Evolutionary conservation across 352 stramenopile species (phyloP).

Genomic region (Phytophthora melonis): DNA sequence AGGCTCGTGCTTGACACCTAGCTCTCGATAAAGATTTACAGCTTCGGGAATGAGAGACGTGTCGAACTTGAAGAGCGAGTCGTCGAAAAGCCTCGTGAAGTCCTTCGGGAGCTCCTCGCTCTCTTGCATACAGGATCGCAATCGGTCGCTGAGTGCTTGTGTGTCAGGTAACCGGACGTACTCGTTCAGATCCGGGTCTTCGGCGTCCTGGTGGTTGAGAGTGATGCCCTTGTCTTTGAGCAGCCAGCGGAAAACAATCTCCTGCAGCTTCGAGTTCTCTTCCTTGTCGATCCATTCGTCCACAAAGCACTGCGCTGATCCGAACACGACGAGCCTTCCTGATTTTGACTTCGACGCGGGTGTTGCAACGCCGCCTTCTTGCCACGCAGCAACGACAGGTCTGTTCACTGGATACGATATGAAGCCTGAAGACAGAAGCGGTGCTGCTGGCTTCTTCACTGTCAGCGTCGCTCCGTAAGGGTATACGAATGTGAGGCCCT

Average conservation of each 20-base stretch:
- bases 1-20: constrained; percentile 96
- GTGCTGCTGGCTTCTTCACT: constrained; percentile 90
- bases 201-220: constrained; percentile 72
- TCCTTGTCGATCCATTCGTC: constrained; percentile 97
- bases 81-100: constrained; percentile 95
- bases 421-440: constrained; percentile 92
- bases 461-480: constrained; percentile 95
- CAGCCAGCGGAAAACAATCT: constrained; percentile 95
- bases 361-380: constrained; percentile 75
- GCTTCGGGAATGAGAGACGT: constrained; percentile 95
- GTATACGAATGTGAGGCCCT: constrained; percentile 95
- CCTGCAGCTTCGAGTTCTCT: constrained; percentile 93
- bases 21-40: constrained; percentile 91
- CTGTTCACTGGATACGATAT: constrained; percentile 97
- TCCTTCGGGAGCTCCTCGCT: constrained; percentile 95
- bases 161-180: constrained; percentile 94
- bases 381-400: constrained; percentile 92
- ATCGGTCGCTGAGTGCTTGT: constrained; percentile 91
- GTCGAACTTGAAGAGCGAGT: constrained; percentile 95
- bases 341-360: constrained; percentile 50
- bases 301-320: constrained; percentile 93
- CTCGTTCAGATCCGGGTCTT: constrained; percentile 90
- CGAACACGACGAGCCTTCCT: constrained; percentile 89
- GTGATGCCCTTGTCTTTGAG: constrained; percentile 85
- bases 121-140: constrained; percentile 96